These are phyloP conservation scores for Choricystis sp. DNA, from an alignment of 139 green algal species.

Conservation along the genomic window DNA sequence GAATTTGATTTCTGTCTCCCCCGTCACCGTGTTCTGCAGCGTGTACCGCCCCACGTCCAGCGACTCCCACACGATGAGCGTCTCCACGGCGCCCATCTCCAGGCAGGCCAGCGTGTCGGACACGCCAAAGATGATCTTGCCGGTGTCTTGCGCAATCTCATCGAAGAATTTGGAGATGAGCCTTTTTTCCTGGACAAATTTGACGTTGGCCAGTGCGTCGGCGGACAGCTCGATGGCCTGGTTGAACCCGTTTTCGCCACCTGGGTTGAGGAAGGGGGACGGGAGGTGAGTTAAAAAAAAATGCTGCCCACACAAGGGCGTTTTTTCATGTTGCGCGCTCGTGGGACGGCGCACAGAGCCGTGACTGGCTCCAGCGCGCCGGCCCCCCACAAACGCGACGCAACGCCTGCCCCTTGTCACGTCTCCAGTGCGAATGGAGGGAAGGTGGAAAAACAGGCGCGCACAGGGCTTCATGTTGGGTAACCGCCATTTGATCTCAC, in stretches of 20 bases:
- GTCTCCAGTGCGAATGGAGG: too few relatives aligned
- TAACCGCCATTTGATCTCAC: slow-evolving; percentile 52
- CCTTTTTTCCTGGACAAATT: slow-evolving; percentile 95
- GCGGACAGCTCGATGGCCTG: slow-evolving; percentile 94
- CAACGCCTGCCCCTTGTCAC: too few relatives aligned
- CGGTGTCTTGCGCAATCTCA: slow-evolving; percentile 90
- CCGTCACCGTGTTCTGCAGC: slow-evolving; percentile 45
- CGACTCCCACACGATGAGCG: slow-evolving; percentile 94
- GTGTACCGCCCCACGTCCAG: slow-evolving; percentile 61
- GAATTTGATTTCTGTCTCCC: slow-evolving; percentile 58
- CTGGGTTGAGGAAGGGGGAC: slow-evolving; percentile 12
- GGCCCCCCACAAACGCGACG: too few relatives aligned
- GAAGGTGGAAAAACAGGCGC: too few relatives aligned
- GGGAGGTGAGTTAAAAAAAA: slow-evolving; percentile 1
- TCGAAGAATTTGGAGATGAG: slow-evolving; percentile 93
- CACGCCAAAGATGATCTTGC: slow-evolving; percentile 86
- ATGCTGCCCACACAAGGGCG: background rate
- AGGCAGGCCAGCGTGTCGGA: slow-evolving; percentile 89
- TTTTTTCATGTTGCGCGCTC: background rate
- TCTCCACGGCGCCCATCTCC: slow-evolving; percentile 99
- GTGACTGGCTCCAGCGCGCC: too few relatives aligned
- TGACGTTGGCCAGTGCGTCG: slow-evolving; percentile 94
- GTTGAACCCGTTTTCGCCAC: slow-evolving; percentile 96
- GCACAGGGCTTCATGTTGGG: too few relatives aligned
- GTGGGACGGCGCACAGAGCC: too few relatives aligned